Percentiles rank a stretch among this genome's conserved stretches.
These are phyloP conservation scores for Mycena kentingensis DNA, from an alignment of 768 basidiomycete species.

Conservation along the genomic window DNA sequence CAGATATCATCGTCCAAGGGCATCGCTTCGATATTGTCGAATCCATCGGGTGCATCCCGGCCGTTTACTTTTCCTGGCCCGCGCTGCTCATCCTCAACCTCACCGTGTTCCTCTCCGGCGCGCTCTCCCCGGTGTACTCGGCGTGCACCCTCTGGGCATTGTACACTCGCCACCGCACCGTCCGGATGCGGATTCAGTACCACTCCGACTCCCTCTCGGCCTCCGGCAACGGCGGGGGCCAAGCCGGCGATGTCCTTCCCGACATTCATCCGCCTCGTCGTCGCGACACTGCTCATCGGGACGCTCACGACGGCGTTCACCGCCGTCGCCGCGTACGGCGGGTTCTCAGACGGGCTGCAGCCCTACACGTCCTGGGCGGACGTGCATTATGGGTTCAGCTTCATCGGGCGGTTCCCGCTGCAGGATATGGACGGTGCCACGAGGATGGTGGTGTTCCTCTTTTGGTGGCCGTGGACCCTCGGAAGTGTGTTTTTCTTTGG, in stretches of 20 bases:
- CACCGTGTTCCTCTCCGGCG: slow-evolving; percentile 24
- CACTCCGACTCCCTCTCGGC: slow-evolving; percentile 31
- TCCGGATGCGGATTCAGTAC: slow-evolving; percentile 35
- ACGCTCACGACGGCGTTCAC: slow-evolving; percentile 26
- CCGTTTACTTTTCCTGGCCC: slow-evolving; percentile 24
- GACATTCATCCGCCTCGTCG: slow-evolving; percentile 51
- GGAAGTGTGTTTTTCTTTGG: not conserved
- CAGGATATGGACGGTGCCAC: not conserved
- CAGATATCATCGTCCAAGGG: slow-evolving; percentile 32
- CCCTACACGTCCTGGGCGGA: slow-evolving; percentile 40
- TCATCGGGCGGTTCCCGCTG: slow-evolving; percentile 31
- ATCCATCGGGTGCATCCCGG: slow-evolving; percentile 34
- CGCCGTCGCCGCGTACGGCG: slow-evolving; percentile 17
- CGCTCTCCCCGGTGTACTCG: slow-evolving; percentile 30
- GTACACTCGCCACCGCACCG: slow-evolving; percentile 42
- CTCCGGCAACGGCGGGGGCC: not conserved
- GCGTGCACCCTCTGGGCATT: slow-evolving; percentile 43
- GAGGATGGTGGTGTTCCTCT: not conserved
- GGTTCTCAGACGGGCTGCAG: slow-evolving; percentile 24
- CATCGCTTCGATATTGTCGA: slow-evolving; percentile 41
- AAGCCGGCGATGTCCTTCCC: slow-evolving; percentile 21
- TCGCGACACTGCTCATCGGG: slow-evolving; percentile 35
- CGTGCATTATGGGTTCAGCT: slow-evolving; percentile 39
- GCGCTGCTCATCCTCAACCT: slow-evolving; percentile 25
- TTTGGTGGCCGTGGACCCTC: not conserved